Evolutionary conservation across 2,329 filamentous ascomycete genomes (phyloP), one percentile per base, ranked within the genome.

Genomic region (Arthrobotrys sinensis): DNA sequence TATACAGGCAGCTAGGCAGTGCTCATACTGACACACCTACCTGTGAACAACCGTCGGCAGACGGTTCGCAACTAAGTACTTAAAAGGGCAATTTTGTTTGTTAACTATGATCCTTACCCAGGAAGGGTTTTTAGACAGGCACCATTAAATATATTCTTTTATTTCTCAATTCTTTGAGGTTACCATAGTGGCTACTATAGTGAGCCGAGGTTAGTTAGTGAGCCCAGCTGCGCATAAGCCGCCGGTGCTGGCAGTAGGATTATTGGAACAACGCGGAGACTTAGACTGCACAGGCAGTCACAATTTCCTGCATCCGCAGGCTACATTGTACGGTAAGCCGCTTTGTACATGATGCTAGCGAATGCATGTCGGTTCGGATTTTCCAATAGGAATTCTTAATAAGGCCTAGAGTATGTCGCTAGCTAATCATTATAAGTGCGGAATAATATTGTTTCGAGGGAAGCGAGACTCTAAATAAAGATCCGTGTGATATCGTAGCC

Each of bases 381-480:
- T 60, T 60, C 36, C 36, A 36, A 24, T 28, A 24, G 16, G 4
- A n/a, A 43, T 43, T 10, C 34, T 16, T 19, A 57, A 57, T 57
- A 11, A 57, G 34, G 19, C 14, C 28, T 21, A 21, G 11, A 36
- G 19, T 6, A 7, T 8, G 55, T 43, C 34, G 21, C 19, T 40
- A 43, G 53, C 24, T 16, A 55, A 28, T 36, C 6, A 55, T 38
- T 38, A 43, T 63, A 68, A 70, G 28, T 48, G 57, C 65, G 66
- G 63, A 55, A 46, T 45, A 46, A 69, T 55, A 40, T 64, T 53
- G 63, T 60, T 43, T 60, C 32, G 53, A 40, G 53, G 32, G 53
- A 57, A 57, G 53, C 55, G 55, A 60, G 52, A 60, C 50, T 65
- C 73, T 77, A 77, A 71, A 71, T 66, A 70, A 71, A 70, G 66